phyloP scores from a whole-genome alignment of 202 grass and related monocot species.

The Bolboschoenoplectus hybrid region DNA sequence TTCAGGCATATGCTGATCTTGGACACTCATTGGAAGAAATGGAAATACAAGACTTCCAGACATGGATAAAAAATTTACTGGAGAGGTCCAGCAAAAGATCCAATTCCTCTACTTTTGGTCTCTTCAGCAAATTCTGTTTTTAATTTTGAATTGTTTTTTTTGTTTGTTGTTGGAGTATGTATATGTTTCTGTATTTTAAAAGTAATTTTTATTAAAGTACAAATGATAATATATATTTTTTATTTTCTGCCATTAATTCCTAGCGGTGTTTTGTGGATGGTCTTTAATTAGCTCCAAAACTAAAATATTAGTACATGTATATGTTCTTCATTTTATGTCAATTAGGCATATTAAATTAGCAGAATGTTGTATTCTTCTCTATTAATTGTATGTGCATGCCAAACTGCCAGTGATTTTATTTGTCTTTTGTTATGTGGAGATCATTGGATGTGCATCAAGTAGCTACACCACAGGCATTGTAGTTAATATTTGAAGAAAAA shows the following conservation, averaged over 20 bases:
- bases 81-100: neutral
- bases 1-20: constrained; percentile 48
- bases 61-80: constrained; percentile 37
- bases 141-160: neutral
- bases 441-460: too few species aligned
- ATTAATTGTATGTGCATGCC: too few species aligned
- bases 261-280: too few species aligned
- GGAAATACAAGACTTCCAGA: constrained; percentile 51
- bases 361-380: too few species aligned
- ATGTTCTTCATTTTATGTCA: too few species aligned
- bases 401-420: too few species aligned
- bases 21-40: constrained; percentile 51
- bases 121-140: constrained; percentile 29
- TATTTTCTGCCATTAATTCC: neutral
- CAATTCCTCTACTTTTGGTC: neutral
- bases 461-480: too few species aligned
- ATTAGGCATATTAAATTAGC: neutral
- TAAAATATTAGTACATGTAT: too few species aligned
- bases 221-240: neutral
- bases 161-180: neutral
- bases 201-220: neutral
- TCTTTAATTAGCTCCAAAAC: too few species aligned
- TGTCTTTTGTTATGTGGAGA: too few species aligned
- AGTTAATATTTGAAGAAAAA: too few species aligned
- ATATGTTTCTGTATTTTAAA: neutral